These are phyloP conservation scores for Mycena alexandri DNA, from an alignment of 768 basidiomycete species.

Conservation along the genomic window DNA sequence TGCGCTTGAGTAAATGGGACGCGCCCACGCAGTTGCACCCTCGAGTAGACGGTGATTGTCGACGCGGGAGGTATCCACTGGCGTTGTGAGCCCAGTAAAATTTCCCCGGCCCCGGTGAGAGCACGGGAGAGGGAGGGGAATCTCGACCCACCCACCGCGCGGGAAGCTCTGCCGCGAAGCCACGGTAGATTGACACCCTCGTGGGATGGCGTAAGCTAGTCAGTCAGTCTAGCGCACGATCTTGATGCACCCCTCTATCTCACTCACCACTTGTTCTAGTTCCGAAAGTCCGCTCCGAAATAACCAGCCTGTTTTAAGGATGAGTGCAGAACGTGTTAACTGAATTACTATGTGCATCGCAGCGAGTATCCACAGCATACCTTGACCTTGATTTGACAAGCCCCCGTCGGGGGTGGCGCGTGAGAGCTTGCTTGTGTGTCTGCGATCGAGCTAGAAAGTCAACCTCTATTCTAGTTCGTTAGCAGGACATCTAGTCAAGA, in stretches of 20 bases:
- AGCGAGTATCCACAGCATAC: not conserved
- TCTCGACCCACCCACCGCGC: not conserved
- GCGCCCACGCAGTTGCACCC: no score
- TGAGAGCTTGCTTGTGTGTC: not conserved
- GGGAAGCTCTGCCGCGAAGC: slow-evolving; percentile 9
- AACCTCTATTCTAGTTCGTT: not conserved
- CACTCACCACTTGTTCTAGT: not conserved
- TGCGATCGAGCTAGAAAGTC: not conserved
- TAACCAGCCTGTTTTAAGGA: not conserved
- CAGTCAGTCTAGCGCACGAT: not conserved
- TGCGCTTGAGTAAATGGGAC: no score
- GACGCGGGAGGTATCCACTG: no score
- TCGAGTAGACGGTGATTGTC: no score
- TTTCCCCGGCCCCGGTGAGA: no score
- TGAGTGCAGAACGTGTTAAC: not conserved
- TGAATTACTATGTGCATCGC: not conserved
- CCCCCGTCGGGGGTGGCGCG: not conserved
- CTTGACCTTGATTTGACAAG: not conserved
- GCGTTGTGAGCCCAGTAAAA: no score
- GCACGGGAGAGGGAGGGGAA: no score
- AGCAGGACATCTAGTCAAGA: no score
- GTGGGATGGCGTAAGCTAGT: slow-evolving; percentile 15
- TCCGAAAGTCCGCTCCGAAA: not conserved
- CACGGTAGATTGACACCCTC: slow-evolving; percentile 19
- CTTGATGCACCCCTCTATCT: not conserved